Base-by-base conservation (phyloP, 345 rosid species). In the Pistacia integerrima region DNA sequence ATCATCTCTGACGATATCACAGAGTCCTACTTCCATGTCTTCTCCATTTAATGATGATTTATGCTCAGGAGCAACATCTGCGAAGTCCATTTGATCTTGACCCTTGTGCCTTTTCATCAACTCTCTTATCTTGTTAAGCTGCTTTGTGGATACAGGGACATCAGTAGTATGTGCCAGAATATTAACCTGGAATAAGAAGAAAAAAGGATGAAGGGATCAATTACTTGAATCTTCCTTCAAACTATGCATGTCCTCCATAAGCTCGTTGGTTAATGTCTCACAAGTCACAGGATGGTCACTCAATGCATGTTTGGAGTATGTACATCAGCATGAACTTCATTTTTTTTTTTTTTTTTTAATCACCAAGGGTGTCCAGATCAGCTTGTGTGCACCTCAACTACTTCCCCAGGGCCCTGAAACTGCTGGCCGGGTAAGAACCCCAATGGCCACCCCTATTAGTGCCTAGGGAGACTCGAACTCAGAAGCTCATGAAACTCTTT, bases 101-200 rank as follows among this genome's bases (percentile, higher is more conserved):
- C 67, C 85, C 48, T 78, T 85, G 73, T 79, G 88, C 88, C 82
- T 85, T 72, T 82, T 87, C 91, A 92, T 82, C 67, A 96, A 76
- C 86, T 90, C 90, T 78, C 92, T 86, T 74, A 96, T 85, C 58
- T 82, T 88, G 83, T 91, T 90, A 66, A 96, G 91, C 78, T 96
- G 94, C 79, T 91, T 88, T 68, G 88, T 85, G 28, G 97, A 90
- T 58, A 88, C 91, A 80, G 84, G 89, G 69, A 81, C 83, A 81
- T 91, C 95, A 77, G 95, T 87, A 54, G 97, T 79, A 87, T 89
- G 87, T 66, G 90, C 89, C 93, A 96, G 85, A 77, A 94, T 85
- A 83, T 94, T 93, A 78, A 94, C 99, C 99, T 96, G 84, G 77
- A 72, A 78, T 54, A 54, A 80, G 71, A 82, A 77, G 64, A 33